Evolutionary conservation across 495 filamentous ascomycete species (phyloP).

Genomic region (Talaromyces adpressus): DNA sequence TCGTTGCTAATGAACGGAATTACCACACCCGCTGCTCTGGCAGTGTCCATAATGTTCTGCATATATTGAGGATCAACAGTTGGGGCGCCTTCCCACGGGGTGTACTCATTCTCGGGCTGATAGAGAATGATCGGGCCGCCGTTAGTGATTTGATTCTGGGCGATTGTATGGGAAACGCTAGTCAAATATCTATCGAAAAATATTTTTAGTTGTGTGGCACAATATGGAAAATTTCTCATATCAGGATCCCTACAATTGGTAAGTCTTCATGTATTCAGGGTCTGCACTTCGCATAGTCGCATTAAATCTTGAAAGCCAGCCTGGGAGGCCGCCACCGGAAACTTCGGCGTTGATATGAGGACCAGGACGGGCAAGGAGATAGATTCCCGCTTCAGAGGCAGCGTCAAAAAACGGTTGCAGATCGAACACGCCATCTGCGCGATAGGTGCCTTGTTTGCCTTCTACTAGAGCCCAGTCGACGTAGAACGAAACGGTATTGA

Average conservation of each 20-base stretch:
- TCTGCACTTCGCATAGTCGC: constrained; percentile 54
- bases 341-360: constrained; percentile 64
- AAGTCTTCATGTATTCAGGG: constrained; percentile 48
- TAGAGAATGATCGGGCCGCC: constrained; percentile 70
- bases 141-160: constrained; percentile 69
- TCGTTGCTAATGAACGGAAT: constrained; percentile 77
- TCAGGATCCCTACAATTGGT: background rate
- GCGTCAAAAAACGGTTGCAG: constrained; percentile 67
- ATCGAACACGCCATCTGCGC: constrained; percentile 61
- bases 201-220: background rate
- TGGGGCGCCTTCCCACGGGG: constrained; percentile 20
- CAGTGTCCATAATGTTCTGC: constrained; percentile 61
- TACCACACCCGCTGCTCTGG: constrained; percentile 59
- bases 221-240: background rate
- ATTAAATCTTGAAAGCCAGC: constrained; percentile 59
- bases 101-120: constrained; percentile 78
- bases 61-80: constrained; percentile 57
- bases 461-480: constrained; percentile 70
- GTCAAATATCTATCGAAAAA: background rate
- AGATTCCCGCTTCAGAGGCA: constrained; percentile 61
- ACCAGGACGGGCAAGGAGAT: constrained; percentile 66
- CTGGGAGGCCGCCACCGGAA: constrained; percentile 56
- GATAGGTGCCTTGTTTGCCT: constrained; percentile 60
- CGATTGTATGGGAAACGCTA: constrained; percentile 31
- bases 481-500: constrained; percentile 69